These are phyloP conservation scores for Yamadazyma paraphyllophila DNA, from an alignment of 805 yeast species.

Conservation along the genomic window DNA sequence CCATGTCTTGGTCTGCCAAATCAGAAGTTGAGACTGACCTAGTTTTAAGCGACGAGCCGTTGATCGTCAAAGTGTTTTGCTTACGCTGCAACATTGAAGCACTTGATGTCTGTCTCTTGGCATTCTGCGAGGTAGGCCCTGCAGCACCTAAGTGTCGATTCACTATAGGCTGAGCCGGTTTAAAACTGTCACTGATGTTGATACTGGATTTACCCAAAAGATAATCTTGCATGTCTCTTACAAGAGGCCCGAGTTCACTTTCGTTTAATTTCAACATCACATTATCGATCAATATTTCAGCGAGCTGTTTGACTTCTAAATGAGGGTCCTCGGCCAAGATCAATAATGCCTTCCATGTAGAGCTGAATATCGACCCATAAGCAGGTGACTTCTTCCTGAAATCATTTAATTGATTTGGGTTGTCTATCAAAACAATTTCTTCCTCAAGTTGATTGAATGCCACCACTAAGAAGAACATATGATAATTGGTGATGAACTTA, in stretches of 20 bases:
- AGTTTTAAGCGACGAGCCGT: constrained; percentile 26
- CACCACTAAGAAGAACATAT: constrained; percentile 75
- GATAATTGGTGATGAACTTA: constrained; percentile 65
- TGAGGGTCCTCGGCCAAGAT: constrained; percentile 87
- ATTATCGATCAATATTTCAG: constrained; percentile 73
- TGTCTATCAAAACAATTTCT: constrained; percentile 66
- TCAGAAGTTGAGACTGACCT: constrained; percentile 29
- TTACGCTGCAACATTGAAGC: constrained; percentile 17
- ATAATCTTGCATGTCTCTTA: constrained; percentile 62
- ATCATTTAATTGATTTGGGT: constrained; percentile 59
- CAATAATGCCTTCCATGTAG: constrained; percentile 83
- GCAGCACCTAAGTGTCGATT: constrained; percentile 25
- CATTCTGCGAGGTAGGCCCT: constrained; percentile 3
- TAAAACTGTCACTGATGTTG: constrained; percentile 38
- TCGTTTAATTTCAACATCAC: constrained; percentile 63
- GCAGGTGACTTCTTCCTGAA: constrained; percentile 71
- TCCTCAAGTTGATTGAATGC: constrained; percentile 84
- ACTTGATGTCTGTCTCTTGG: constrained; percentile 23
- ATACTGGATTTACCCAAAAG: constrained; percentile 49
- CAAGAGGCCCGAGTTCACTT: constrained; percentile 63
- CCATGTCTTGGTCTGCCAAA: constrained; percentile 11
- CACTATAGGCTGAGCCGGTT: constrained; percentile 39
- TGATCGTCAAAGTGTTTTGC: constrained; percentile 26
- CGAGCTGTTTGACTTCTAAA: constrained; percentile 68
- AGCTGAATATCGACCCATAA: constrained; percentile 80